These are phyloP conservation scores for Eimeria acervulina DNA, from an alignment of 169 alveolate species.

Conservation along the genomic window DNA sequence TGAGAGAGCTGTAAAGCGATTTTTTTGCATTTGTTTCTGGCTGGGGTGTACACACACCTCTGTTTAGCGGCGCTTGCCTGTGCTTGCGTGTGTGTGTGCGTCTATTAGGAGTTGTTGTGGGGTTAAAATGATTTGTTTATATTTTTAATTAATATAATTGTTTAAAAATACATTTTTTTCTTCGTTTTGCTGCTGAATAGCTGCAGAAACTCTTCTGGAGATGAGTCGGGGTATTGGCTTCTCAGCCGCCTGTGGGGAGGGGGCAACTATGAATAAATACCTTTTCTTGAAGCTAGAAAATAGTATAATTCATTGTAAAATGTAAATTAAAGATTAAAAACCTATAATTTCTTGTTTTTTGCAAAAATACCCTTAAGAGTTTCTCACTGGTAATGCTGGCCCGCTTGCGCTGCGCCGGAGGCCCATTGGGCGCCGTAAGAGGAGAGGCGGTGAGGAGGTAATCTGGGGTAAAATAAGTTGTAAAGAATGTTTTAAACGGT, in stretches of 20 bases:
- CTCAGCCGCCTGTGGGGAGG: constrained; percentile 17
- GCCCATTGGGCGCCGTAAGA: no score
- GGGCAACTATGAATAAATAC: neutral
- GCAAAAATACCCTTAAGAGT: no score
- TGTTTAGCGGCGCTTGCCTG: neutral
- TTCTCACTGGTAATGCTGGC: no score
- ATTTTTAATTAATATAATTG: no score
- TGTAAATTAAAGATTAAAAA: no score
- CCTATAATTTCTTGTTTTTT: no score
- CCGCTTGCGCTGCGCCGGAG: no score
- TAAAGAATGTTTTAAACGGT: neutral
- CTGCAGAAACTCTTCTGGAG: neutral
- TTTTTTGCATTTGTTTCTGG: neutral
- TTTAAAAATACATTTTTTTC: no score
- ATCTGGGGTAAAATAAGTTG: neutral
- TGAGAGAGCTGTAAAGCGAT: neutral
- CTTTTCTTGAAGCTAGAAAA: no score
- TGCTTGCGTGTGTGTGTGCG: neutral
- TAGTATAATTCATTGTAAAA: neutral
- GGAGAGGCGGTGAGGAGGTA: no score
- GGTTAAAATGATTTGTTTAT: neutral
- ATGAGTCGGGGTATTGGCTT: neutral
- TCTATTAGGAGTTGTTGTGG: no score
- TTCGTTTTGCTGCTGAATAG: no score
- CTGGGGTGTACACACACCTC: neutral